Conservation (phyloP, 1,139 yeast genomes). For the Yamadazyma dushanensis region DNA sequence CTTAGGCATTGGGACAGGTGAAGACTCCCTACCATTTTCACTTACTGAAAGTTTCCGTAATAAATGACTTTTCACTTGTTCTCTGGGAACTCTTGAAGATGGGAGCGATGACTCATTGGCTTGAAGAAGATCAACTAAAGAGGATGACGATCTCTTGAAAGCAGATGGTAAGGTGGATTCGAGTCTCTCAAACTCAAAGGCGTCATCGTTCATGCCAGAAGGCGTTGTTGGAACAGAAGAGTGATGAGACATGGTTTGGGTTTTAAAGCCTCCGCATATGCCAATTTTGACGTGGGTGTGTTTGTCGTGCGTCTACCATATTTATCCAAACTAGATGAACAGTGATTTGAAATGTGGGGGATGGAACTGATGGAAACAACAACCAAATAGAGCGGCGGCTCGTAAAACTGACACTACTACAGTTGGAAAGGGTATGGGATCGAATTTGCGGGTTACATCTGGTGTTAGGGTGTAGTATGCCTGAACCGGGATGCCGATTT, state of each 20-base stretch:
- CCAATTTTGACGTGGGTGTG: not conserved
- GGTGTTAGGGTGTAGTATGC: too few species aligned
- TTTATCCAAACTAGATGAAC: too few species aligned
- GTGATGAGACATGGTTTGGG: slow-evolving; percentile 3
- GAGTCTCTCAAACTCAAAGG: slow-evolving; percentile 41
- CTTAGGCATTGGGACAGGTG: slow-evolving; percentile 55
- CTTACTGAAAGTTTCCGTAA: slow-evolving; percentile 31
- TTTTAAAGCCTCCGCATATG: too few species aligned
- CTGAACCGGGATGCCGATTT: slow-evolving; percentile 1
- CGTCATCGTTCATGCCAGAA: slow-evolving; percentile 15
- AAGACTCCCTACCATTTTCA: slow-evolving; percentile 40
- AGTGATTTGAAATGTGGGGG: too few species aligned
- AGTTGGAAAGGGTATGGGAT: too few species aligned
- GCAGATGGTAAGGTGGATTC: slow-evolving; percentile 48
- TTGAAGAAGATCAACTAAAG: slow-evolving; percentile 37
- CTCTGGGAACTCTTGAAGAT: slow-evolving; percentile 16
- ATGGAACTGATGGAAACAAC: too few species aligned
- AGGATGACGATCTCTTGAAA: slow-evolving; percentile 41
- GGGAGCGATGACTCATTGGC: slow-evolving; percentile 12
- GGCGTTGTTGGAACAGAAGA: slow-evolving; percentile 3
- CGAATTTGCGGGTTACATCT: not conserved
- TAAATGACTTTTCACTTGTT: slow-evolving; percentile 21
- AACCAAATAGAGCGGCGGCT: too few species aligned
- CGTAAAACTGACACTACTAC: too few species aligned
- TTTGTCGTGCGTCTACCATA: too few species aligned